Base-by-base conservation (phyloP, 129 eudicot species). In the Mikania micrantha region DNA sequence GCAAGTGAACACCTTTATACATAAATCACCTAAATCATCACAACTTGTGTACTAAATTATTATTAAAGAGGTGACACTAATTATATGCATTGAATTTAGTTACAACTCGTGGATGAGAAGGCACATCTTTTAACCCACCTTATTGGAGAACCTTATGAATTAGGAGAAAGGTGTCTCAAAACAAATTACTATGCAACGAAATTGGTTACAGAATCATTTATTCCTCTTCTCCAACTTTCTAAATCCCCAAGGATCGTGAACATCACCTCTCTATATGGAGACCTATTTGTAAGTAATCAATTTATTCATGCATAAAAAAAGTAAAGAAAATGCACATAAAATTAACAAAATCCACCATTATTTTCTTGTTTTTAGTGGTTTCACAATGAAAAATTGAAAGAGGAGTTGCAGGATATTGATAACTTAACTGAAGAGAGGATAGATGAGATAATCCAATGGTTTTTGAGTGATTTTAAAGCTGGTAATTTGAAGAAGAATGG, bases 161-260 rank as follows among this genome's bases (percentile, higher is more conserved):
- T 45, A 29, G 71, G 42, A 27, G 71, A 66, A 66, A 50, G 45
- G 28, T 66, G 71, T 25, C 17, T 66, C 4, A 28, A 41, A 10
- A 66, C 41, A 16, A 66, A 66, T 29, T 66, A 66, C 34, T 44
- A 66, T 2, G 71, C 41, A 5, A 66, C 71, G 2, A 66, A 66
- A 17, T 1, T 17, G 2, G 16, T 66, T 13, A 66, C 71, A 16
- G 71, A 66, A 28, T 34, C 57, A n/a, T 41, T 66, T 15, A 16
- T 66, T 44, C 58, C 59, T 44, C 71, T 66, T 45, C 58, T 66
- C 42, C 58, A 66, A 17, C 41, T 45, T 40, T 65, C 70, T 65
- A 44, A 65, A 28, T 65, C 70, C 21, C 58, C 59, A 0, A 66
- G 71, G 45, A 45, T 66, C 2, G 71, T 66, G 41, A 66, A 66